These are phyloP conservation scores for Sclerotinia glacialis DNA, from an alignment of 2,329 filamentous ascomycete species.

Conservation along the genomic window DNA sequence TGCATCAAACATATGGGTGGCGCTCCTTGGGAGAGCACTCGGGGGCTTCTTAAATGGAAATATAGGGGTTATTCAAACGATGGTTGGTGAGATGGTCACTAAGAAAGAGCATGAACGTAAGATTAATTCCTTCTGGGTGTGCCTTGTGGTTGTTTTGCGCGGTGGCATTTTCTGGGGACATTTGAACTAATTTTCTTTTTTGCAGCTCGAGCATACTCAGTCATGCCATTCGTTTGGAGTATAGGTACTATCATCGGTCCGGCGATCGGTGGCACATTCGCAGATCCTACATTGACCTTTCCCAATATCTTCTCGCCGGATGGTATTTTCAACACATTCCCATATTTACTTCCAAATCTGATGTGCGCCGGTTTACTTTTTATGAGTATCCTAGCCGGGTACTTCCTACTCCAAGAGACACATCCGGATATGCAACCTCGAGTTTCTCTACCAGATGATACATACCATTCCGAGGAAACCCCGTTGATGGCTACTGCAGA, in stretches of 20 bases:
- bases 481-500: constrained; percentile 74
- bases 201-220: constrained; percentile 69
- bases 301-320: constrained; percentile 65
- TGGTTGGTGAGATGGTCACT: constrained; percentile 84
- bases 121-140: neutral
- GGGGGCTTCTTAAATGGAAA: constrained; percentile 88
- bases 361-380: constrained; percentile 74
- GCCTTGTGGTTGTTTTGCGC: neutral
- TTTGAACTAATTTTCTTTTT: constrained; percentile 15
- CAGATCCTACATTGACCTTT: constrained; percentile 72
- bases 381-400: constrained; percentile 76
- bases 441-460: constrained; percentile 47
- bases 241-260: constrained; percentile 88
- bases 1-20: constrained; percentile 78
- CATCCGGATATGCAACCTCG: constrained; percentile 75
- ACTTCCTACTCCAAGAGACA: constrained; percentile 80
- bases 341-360: constrained; percentile 86
- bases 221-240: constrained; percentile 94
- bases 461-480: constrained; percentile 54
- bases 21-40: constrained; percentile 69
- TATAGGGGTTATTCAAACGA: constrained; percentile 79
- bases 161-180: neutral
- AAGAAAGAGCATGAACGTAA: constrained; percentile 43
- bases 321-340: constrained; percentile 72
- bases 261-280: constrained; percentile 82